phyloP scores from a whole-genome alignment of 768 basidiomycete species.

The Boletellus ananiceps region DNA sequence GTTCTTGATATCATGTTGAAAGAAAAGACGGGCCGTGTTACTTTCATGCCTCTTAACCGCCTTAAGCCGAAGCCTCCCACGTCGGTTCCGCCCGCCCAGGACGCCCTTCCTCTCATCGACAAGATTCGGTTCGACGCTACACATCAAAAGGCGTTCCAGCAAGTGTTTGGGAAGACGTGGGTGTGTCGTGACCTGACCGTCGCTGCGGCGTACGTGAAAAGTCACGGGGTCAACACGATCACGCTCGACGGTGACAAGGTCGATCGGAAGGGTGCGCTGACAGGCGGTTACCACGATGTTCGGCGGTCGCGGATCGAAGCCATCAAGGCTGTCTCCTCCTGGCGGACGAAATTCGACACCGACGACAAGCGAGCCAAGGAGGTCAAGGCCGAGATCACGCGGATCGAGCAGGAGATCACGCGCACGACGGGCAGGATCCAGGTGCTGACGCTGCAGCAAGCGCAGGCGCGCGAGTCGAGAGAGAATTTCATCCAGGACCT shows the following conservation, averaged over 20 bases:
- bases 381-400: constrained; percentile 64
- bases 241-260: constrained; percentile 97
- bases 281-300: constrained; percentile 94
- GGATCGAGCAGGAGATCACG: constrained; percentile 85
- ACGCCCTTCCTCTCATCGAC: constrained; percentile 75
- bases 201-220: constrained; percentile 91
- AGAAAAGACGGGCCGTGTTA: constrained; percentile 91
- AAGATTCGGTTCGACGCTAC: constrained; percentile 72
- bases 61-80: constrained; percentile 71
- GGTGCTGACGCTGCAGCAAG: constrained; percentile 63
- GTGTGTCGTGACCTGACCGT: constrained; percentile 91
- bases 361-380: constrained; percentile 65
- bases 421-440: constrained; percentile 67
- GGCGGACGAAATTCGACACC: constrained; percentile 66
- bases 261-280: constrained; percentile 92
- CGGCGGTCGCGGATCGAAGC: constrained; percentile 87
- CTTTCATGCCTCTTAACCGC: constrained; percentile 97
- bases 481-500: constrained; percentile 66
- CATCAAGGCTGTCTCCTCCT: constrained; percentile 69
- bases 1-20: constrained; percentile 93
- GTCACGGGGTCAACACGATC: constrained; percentile 93
- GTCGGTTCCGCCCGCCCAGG: constrained; percentile 57
- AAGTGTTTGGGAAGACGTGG: constrained; percentile 96
- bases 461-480: constrained; percentile 62
- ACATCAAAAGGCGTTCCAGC: constrained; percentile 84